Evolutionary conservation across 305 asterid genomes (phyloP).

Genomic region (Plantago coronopus): DNA sequence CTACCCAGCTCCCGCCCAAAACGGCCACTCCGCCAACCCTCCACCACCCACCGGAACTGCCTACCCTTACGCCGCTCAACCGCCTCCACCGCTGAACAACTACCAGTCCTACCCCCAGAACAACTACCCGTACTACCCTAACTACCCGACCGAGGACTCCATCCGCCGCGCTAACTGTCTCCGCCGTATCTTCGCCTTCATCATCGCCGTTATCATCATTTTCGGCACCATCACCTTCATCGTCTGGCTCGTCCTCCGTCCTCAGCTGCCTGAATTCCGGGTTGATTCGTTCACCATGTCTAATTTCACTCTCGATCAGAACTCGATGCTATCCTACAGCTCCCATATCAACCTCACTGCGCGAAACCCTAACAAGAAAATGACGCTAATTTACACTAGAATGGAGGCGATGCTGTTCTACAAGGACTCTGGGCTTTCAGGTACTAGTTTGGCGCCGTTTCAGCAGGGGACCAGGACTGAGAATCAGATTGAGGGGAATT

Average conservation of each 20-base stretch:
- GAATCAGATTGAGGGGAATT: slow-evolving; percentile 45
- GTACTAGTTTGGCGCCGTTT: slow-evolving; percentile 61
- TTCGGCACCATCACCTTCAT: slow-evolving; percentile 51
- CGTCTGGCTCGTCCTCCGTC: slow-evolving; percentile 76
- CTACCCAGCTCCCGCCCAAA: slow-evolving; percentile 49
- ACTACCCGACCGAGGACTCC: slow-evolving; percentile 37
- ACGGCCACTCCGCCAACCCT: slow-evolving; percentile 24
- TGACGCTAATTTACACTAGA: slow-evolving; percentile 46
- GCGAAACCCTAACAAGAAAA: slow-evolving; percentile 72
- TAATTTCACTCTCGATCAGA: slow-evolving; percentile 39
- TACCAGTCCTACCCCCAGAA: slow-evolving; percentile 20
- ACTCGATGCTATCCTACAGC: slow-evolving; percentile 42
- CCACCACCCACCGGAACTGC: slow-evolving; percentile 28
- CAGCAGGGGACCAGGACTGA: slow-evolving; percentile 47
- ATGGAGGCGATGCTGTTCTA: slow-evolving; percentile 41
- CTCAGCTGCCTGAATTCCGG: slow-evolving; percentile 65
- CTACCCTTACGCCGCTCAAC: slow-evolving; percentile 32
- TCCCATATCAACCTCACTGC: slow-evolving; percentile 53
- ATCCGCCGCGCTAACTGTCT: slow-evolving; percentile 52
- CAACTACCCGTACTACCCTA: slow-evolving; percentile 19
- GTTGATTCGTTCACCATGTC: slow-evolving; percentile 58
- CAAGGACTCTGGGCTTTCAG: slow-evolving; percentile 31
- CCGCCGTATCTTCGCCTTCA: slow-evolving; percentile 55
- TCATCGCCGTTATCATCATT: slow-evolving; percentile 45
- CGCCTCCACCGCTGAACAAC: slow-evolving; percentile 39